Evolutionary conservation across 2,329 filamentous ascomycete genomes (phyloP).

Genomic region (Colletotrichum tofieldiae): DNA sequence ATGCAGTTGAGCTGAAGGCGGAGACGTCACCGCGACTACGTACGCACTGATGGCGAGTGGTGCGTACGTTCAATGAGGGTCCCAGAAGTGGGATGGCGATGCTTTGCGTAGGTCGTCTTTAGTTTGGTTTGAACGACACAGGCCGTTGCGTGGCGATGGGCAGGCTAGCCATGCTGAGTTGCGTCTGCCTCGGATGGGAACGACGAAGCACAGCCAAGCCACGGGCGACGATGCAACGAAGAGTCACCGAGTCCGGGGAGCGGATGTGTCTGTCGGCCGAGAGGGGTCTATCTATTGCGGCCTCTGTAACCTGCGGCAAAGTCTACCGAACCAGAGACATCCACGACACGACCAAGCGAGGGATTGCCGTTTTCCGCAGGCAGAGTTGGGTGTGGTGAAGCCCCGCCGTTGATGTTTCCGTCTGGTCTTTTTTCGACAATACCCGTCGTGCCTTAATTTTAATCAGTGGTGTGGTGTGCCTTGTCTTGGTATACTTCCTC

Average conservation of each 20-base stretch:
- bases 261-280: background rate
- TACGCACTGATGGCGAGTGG: background rate
- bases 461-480: slow-evolving; percentile 14
- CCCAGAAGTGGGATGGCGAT: background rate
- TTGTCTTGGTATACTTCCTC: slow-evolving; percentile 3
- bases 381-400: slow-evolving; percentile 5
- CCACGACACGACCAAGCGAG: background rate
- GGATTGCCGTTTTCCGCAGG: slow-evolving; percentile 18
- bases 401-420: slow-evolving; percentile 38
- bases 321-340: slow-evolving; percentile 10
- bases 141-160: background rate
- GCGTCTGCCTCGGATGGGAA: slow-evolving; percentile 5
- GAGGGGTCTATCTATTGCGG: background rate
- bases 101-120: background rate
- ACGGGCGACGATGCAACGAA: slow-evolving; percentile 6
- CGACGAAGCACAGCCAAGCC: slow-evolving; percentile 24
- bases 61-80: slow-evolving; percentile 19
- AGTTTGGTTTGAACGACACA: background rate
- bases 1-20: slow-evolving; percentile 19
- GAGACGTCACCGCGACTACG: slow-evolving; percentile 6
- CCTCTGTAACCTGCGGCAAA: slow-evolving; percentile 21
- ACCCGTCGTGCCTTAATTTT: slow-evolving; percentile 29
- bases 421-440: slow-evolving; percentile 37
- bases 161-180: background rate
- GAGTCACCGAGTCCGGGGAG: background rate